These are phyloP conservation scores for Suhomyces choctaworum DNA, from an alignment of 1,139 yeast species.

Conservation along the genomic window DNA sequence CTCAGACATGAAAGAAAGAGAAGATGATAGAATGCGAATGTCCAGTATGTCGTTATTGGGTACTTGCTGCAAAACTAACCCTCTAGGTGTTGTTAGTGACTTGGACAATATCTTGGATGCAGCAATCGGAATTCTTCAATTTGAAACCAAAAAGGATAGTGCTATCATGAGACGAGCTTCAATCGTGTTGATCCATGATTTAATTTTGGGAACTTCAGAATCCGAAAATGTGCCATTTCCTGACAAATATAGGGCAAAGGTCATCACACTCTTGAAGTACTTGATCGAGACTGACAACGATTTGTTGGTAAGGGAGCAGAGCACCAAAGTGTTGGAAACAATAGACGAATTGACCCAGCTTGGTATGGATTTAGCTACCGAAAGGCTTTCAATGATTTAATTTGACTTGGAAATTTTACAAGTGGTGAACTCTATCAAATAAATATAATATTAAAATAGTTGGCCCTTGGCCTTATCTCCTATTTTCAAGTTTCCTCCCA, in stretches of 20 bases:
- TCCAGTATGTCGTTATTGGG: conserved; percentile 86
- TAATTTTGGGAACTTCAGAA: conserved; percentile 48
- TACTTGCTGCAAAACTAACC: conserved; percentile 58
- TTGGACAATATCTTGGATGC: conserved; percentile 68
- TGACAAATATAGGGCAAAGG: conserved; percentile 40
- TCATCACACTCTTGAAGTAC: conserved; percentile 46
- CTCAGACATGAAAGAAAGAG: conserved; percentile 24
- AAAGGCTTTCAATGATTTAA: too few relatives aligned
- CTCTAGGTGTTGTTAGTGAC: conserved; percentile 49
- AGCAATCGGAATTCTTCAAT: conserved; percentile 67
- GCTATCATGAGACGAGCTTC: conserved; percentile 75
- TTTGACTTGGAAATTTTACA: too few relatives aligned
- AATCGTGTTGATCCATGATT: conserved; percentile 64
- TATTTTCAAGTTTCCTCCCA: conserved; percentile 50
- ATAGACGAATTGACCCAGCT: conserved; percentile 38
- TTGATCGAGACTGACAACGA: conserved; percentile 52
- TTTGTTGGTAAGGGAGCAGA: conserved; percentile 59
- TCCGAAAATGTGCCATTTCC: conserved; percentile 53
- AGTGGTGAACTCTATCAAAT: too few relatives aligned
- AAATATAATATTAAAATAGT: too few relatives aligned
- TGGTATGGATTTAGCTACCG: conserved; percentile 14
- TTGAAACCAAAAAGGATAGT: conserved; percentile 48
- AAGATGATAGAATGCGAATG: conserved; percentile 69
- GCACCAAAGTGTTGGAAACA: conserved; percentile 42
- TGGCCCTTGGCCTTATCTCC: too few relatives aligned